Conservation (phyloP, 2,329 filamentous ascomycete genomes). For the Venturia pyrina region DNA sequence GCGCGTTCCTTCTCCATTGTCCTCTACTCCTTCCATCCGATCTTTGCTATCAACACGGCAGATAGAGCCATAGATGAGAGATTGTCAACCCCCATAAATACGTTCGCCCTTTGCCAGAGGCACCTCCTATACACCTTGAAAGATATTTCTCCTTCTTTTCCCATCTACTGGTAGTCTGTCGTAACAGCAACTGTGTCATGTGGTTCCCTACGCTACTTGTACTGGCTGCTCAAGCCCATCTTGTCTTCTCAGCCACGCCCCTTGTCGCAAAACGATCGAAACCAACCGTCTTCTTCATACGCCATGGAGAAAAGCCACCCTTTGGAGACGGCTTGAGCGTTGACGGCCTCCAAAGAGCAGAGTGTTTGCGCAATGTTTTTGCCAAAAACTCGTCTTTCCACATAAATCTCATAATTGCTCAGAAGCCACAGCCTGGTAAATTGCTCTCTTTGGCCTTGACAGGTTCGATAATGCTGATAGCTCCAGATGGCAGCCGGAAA, state of each 20-base stretch:
- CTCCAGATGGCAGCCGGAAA: conserved; percentile 38
- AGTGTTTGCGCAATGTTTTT: conserved; percentile 51
- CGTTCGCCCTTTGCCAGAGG: too few relatives aligned
- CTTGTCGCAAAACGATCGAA: conserved; percentile 12
- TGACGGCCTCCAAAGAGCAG: conserved; percentile 44
- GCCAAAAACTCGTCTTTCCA: conserved; percentile 41
- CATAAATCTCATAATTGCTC: conserved; percentile 49
- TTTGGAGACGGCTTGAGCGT: conserved; percentile 40
- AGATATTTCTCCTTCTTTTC: too few relatives aligned
- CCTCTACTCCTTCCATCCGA: too few relatives aligned
- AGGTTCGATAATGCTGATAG: background rate
- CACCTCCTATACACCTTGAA: background rate
- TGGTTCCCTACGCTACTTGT: background rate
- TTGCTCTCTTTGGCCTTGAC: background rate
- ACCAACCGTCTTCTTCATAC: conserved; percentile 52
- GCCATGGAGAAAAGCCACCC: conserved; percentile 53
- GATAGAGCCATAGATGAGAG: too few relatives aligned
- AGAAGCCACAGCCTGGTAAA: conserved; percentile 40
- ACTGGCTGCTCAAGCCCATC: background rate
- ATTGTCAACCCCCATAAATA: too few relatives aligned
- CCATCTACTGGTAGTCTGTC: background rate
- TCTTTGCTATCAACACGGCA: too few relatives aligned
- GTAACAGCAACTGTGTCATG: background rate
- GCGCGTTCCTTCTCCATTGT: too few relatives aligned
- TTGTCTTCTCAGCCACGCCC: background rate